Evolutionary conservation across 176 grass and related monocot genomes (phyloP).

Genomic region (Cenchrus purpureus): DNA sequence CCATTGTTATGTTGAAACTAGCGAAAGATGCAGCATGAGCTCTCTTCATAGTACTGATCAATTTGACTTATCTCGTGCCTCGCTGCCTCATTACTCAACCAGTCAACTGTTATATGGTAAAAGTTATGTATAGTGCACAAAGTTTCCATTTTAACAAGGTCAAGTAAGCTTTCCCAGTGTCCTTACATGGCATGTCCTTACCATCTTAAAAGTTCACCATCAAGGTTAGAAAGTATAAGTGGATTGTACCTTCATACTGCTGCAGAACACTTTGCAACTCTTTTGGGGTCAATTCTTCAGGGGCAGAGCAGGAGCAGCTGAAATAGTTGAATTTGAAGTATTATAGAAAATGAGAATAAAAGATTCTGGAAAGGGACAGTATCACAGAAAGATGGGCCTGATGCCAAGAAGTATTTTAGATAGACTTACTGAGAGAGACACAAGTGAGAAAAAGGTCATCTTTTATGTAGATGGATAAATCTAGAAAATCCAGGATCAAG

Average conservation of each 20-base stretch:
- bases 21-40: neutral
- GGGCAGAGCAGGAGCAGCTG: slow-evolving; percentile 81
- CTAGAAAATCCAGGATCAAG: slow-evolving; percentile 27
- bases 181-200: neutral
- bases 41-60: neutral
- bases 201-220: slow-evolving; percentile 1
- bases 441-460: neutral
- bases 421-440: slow-evolving; percentile 10
- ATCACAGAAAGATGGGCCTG: neutral
- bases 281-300: slow-evolving; percentile 83
- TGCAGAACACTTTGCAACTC: slow-evolving; percentile 87
- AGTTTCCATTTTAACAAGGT: neutral
- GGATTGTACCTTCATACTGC: slow-evolving; percentile 80
- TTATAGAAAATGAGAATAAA: neutral
- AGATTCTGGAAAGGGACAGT: neutral
- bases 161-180: neutral
- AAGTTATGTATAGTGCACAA: neutral
- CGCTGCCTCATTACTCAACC: neutral
- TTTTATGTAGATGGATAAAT: slow-evolving; percentile 3
- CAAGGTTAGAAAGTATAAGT: slow-evolving; percentile 19
- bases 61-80: neutral
- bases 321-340: slow-evolving; percentile 37
- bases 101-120: neutral
- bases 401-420: neutral
- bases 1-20: neutral